phyloP scores from a whole-genome alignment of 2,329 filamentous ascomycete species.

The Ophiosphaerella korrae region DNA sequence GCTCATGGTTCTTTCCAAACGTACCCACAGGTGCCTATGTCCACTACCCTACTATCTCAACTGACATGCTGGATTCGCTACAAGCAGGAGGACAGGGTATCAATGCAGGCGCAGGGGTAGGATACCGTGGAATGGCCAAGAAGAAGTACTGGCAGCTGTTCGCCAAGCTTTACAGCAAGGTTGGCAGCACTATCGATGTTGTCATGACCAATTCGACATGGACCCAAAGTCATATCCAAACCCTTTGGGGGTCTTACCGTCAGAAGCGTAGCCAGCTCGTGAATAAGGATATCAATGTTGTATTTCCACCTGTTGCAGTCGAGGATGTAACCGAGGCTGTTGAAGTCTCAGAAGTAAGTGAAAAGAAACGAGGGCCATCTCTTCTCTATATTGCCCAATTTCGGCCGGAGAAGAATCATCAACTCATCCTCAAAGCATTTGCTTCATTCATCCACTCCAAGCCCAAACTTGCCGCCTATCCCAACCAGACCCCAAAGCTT shows the following conservation, averaged over 20 bases:
- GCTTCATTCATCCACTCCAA: slow-evolving; percentile 66
- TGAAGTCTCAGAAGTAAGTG: slow-evolving; percentile 70
- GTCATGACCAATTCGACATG: slow-evolving; percentile 98
- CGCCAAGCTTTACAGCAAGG: slow-evolving; percentile 78
- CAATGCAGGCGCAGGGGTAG: slow-evolving; percentile 81
- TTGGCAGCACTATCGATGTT: slow-evolving; percentile 83
- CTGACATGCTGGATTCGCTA: slow-evolving; percentile 90
- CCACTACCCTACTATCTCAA: slow-evolving; percentile 97
- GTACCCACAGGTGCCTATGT: slow-evolving; percentile 92
- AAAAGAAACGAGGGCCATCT: slow-evolving; percentile 70
- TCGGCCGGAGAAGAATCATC: slow-evolving; percentile 95
- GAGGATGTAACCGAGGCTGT: slow-evolving; percentile 78
- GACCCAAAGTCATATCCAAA: slow-evolving; percentile 79
- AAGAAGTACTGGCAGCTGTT: slow-evolving; percentile 86
- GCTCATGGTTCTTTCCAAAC: slow-evolving; percentile 77
- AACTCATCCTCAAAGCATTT: slow-evolving; percentile 83
- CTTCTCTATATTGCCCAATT: slow-evolving; percentile 97
- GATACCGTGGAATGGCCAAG: slow-evolving; percentile 73
- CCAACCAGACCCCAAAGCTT: slow-evolving; percentile 64
- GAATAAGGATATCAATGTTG: slow-evolving; percentile 68
- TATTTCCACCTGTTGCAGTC: slow-evolving; percentile 93
- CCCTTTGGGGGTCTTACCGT: slow-evolving; percentile 71
- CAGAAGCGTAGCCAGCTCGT: slow-evolving; percentile 52
- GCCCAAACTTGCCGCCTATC: slow-evolving; percentile 45
- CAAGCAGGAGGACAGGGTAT: slow-evolving; percentile 65